phyloP scores from a whole-genome alignment of 2,329 filamentous ascomycete species.

The Cladosporium sp. region DNA sequence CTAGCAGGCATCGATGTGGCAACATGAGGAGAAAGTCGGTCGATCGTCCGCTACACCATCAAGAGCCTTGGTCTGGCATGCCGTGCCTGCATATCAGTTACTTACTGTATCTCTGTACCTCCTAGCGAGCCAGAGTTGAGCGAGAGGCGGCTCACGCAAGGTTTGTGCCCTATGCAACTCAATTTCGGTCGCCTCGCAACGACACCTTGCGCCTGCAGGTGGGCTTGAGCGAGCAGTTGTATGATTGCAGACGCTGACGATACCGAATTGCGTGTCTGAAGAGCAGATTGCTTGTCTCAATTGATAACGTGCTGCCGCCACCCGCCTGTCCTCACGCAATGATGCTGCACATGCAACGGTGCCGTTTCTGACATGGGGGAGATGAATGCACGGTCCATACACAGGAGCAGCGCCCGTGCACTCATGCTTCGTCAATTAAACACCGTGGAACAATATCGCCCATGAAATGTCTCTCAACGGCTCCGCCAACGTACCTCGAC shows the following conservation, averaged over 20 bases:
- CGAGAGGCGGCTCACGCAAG: constrained; percentile 12
- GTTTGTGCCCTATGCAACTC: constrained; percentile 7
- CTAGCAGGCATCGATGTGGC: background rate
- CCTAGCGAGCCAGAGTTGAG: constrained; percentile 6
- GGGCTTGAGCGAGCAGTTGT: constrained; percentile 13
- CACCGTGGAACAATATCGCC: background rate
- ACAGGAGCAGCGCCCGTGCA: background rate
- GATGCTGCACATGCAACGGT: constrained; percentile 11
- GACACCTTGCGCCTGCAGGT: background rate
- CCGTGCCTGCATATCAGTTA: background rate
- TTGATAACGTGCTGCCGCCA: constrained; percentile 5
- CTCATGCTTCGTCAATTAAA: constrained; percentile 12
- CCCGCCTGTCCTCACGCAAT: constrained; percentile 15
- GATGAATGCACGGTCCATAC: background rate
- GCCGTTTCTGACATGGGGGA: background rate
- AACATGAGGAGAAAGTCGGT: constrained; percentile 3
- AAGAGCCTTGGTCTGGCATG: constrained; percentile 6
- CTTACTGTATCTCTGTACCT: background rate
- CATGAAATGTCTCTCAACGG: constrained; percentile 13
- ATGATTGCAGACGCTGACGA: constrained; percentile 16
- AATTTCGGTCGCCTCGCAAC: constrained; percentile 16
- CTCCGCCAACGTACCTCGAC: background rate
- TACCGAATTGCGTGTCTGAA: constrained; percentile 2
- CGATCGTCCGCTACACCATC: background rate
- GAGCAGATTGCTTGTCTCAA: constrained; percentile 16